Percentiles rank a stretch among this genome's conserved stretches.
Evolutionary conservation across 345 rosid genomes (phyloP).

Genomic region (Arabis alpina): DNA sequence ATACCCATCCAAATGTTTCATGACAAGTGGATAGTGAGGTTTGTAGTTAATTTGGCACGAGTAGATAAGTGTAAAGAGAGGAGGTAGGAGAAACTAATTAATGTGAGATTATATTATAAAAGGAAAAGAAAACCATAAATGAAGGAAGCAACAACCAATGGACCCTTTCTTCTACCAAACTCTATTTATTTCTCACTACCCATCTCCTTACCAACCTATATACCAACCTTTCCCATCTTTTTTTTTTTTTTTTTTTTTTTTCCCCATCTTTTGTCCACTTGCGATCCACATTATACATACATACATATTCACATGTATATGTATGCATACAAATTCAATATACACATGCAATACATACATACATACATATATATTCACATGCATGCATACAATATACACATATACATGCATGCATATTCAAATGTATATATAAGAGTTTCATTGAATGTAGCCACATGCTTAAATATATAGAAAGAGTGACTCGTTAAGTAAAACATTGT

Average conservation of each 20-base stretch:
- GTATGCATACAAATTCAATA: background rate
- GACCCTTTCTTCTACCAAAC: slow-evolving; percentile 49
- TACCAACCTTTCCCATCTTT: slow-evolving; percentile 44
- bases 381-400: background rate
- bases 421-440: slow-evolving; percentile 3
- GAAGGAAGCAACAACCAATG: slow-evolving; percentile 48
- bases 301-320: background rate
- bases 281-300: slow-evolving; percentile 13
- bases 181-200: slow-evolving; percentile 42
- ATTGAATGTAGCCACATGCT: slow-evolving; percentile 35
- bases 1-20: slow-evolving; percentile 9
- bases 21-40: slow-evolving; percentile 25
- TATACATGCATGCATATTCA: slow-evolving; percentile 19
- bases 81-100: slow-evolving; percentile 21
- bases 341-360: background rate
- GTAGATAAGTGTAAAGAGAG: slow-evolving; percentile 31
- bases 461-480: slow-evolving; percentile 9
- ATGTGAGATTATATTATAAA: slow-evolving; percentile 17
- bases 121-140: slow-evolving; percentile 24
- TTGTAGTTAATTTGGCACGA: slow-evolving; percentile 19
- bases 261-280: slow-evolving; percentile 43
- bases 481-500: slow-evolving; percentile 16
- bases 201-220: slow-evolving; percentile 47
- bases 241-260: no score
- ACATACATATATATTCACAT: background rate